A percentile compares a stretch with the other conserved stretches of the same genome.
Conservation (phyloP, 2,329 filamentous ascomycete species). For the Alternaria tenuissima region DNA sequence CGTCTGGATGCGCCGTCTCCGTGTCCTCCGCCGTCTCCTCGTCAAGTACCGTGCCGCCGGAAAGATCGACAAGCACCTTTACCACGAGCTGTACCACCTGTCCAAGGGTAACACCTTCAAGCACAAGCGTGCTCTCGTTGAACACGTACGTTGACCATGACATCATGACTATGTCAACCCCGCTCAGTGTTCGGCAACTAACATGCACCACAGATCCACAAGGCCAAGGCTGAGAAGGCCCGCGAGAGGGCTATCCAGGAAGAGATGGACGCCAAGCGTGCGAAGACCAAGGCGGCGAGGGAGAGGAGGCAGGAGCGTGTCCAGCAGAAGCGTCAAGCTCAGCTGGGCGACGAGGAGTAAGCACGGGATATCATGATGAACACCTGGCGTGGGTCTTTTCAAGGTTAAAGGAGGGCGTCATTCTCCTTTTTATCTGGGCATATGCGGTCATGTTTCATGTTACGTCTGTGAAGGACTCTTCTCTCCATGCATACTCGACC, state of each 20-base stretch:
- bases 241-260: constrained; percentile 97
- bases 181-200: constrained; percentile 30
- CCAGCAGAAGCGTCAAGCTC: constrained; percentile 86
- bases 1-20: constrained; percentile 99
- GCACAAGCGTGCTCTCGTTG: constrained; percentile 99
- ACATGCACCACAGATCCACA: constrained; percentile 81
- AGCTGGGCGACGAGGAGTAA: constrained; percentile 73
- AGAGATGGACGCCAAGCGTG: constrained; percentile 99
- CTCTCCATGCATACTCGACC: constrained; percentile 48
- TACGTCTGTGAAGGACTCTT: constrained; percentile 52
- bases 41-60: constrained; percentile 99
- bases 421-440: constrained; percentile 53
- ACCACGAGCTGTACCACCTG: constrained; percentile 99
- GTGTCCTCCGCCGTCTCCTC: constrained; percentile 97
- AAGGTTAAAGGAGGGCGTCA: constrained; percentile 51
- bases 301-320: constrained; percentile 97
- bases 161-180: constrained; percentile 46
- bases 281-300: constrained; percentile 99
- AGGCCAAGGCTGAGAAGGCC: constrained; percentile 99
- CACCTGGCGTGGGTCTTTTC: constrained; percentile 53
- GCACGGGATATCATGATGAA: constrained; percentile 48
- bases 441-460: constrained; percentile 56
- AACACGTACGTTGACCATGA: constrained; percentile 83
- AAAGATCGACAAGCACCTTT: constrained; percentile 99
- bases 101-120: constrained; percentile 99